phyloP scores from a whole-genome alignment of 371 early-diverging fungal species.

The Umbelopsis sp. region DNA sequence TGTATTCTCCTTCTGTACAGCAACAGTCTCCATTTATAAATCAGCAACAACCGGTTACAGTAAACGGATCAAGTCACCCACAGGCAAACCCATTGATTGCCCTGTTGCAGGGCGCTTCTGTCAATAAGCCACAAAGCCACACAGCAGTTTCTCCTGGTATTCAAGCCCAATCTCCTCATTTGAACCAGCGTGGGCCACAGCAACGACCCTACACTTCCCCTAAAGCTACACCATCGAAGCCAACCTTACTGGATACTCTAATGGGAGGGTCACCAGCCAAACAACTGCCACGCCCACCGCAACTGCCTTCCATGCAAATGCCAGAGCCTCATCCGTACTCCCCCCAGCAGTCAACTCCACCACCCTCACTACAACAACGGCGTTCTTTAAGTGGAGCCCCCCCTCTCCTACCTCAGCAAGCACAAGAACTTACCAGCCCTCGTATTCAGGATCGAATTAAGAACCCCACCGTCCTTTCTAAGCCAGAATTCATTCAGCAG shows the following conservation, averaged over 20 bases:
- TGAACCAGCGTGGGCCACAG: constrained; percentile 16
- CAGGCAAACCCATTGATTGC: not conserved
- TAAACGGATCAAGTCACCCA: not conserved
- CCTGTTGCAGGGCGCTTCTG: not conserved
- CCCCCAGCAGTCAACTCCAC: constrained; percentile 9
- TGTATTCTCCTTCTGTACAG: constrained; percentile 20
- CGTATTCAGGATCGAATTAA: constrained; percentile 35
- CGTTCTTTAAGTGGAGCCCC: constrained; percentile 21
- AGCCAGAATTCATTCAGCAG: constrained; percentile 56
- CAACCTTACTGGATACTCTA: constrained; percentile 12
- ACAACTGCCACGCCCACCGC: constrained; percentile 8
- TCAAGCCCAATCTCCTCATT: not conserved
- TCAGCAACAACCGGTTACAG: constrained; percentile 3
- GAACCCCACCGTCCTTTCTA: constrained; percentile 35
- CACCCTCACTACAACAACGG: not conserved
- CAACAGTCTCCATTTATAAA: constrained; percentile 22
- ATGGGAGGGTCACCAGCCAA: constrained; percentile 29
- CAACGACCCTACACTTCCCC: constrained; percentile 19
- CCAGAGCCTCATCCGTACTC: constrained; percentile 17
- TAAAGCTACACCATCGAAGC: constrained; percentile 20
- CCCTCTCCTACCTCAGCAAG: constrained; percentile 33
- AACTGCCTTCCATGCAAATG: constrained; percentile 1
- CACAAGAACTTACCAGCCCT: constrained; percentile 30
- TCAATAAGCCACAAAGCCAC: not conserved
- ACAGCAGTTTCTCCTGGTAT: not conserved